Evolutionary conservation across 2,329 filamentous ascomycete species (phyloP).

Genomic region (Pestalotiopsis sp.): DNA sequence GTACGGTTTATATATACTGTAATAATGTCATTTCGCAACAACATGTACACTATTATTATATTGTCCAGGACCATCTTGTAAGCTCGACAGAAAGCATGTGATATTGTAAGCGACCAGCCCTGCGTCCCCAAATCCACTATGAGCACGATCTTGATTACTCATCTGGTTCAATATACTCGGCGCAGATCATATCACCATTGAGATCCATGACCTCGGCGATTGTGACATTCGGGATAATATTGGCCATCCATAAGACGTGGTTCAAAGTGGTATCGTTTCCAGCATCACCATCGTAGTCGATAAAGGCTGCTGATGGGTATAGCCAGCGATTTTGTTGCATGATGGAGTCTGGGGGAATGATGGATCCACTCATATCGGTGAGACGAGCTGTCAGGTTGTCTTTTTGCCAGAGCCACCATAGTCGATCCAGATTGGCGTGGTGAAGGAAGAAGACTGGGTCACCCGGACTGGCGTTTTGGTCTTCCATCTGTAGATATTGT

Average conservation of each 20-base stretch:
- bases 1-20: too few species aligned
- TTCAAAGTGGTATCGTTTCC: background rate
- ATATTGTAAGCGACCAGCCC: too few species aligned
- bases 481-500: constrained; percentile 5
- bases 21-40: too few species aligned
- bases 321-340: background rate
- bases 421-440: constrained; percentile 26
- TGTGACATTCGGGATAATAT: constrained; percentile 35
- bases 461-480: constrained; percentile 14
- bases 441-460: constrained; percentile 30
- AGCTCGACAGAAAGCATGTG: too few species aligned
- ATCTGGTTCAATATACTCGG: constrained; percentile 19
- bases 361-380: background rate
- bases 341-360: background rate
- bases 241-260: constrained; percentile 1
- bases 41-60: too few species aligned
- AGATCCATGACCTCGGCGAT: constrained; percentile 25
- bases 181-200: constrained; percentile 18
- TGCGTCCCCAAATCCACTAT: too few species aligned
- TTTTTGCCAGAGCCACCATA: constrained; percentile 29
- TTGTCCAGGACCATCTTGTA: too few species aligned
- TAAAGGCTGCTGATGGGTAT: constrained; percentile 14
- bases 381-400: constrained; percentile 21
- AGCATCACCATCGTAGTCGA: constrained; percentile 16
- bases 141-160: background rate